phyloP scores from a whole-genome alignment of 805 yeast species.

The Deakozyma indianensis region DNA sequence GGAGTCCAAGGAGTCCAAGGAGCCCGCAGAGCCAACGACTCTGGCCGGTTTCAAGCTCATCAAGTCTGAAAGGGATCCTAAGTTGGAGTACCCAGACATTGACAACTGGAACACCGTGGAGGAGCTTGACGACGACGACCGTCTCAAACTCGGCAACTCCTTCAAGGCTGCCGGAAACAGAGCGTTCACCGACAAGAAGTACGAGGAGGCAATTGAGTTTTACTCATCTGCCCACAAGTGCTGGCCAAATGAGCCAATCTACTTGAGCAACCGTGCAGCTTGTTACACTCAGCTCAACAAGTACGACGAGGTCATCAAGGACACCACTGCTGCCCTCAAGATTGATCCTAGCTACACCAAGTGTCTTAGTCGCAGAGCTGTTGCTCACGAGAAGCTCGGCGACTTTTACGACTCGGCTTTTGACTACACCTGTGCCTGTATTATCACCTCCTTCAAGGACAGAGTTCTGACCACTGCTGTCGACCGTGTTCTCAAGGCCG shows the following conservation, averaged over 20 bases:
- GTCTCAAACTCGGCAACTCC: conserved; percentile 45
- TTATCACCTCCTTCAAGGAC: conserved; percentile 72
- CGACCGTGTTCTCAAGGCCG: conserved; percentile 75
- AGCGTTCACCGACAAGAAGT: conserved; percentile 55
- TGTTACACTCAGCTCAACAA: conserved; percentile 76
- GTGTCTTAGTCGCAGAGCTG: conserved; percentile 85
- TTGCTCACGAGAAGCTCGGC: conserved; percentile 74
- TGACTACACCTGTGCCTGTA: conserved; percentile 80
- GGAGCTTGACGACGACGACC: conserved; percentile 12
- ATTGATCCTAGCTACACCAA: conserved; percentile 83
- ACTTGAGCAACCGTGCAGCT: conserved; percentile 91
- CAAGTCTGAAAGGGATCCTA: conserved; percentile 5
- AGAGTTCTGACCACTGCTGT: conserved; percentile 64
- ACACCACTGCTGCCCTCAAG: conserved; percentile 73
- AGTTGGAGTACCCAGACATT: conserved; percentile 23
- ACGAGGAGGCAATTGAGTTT: conserved; percentile 59
- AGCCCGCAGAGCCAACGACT: conserved; percentile 6
- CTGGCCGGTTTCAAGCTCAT: conserved; percentile 4
- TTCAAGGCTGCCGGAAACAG: conserved; percentile 85
- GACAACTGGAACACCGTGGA: conserved; percentile 14
- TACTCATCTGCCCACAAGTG: conserved; percentile 67
- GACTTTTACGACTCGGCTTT: conserved; percentile 73
- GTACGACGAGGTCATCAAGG: conserved; percentile 73
- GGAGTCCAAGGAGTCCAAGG: conserved; percentile 8
- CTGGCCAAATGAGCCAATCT: conserved; percentile 65